Evolutionary conservation across 1,284 basidiomycete species (phyloP).

Genomic region (Ganoderma boninense): DNA sequence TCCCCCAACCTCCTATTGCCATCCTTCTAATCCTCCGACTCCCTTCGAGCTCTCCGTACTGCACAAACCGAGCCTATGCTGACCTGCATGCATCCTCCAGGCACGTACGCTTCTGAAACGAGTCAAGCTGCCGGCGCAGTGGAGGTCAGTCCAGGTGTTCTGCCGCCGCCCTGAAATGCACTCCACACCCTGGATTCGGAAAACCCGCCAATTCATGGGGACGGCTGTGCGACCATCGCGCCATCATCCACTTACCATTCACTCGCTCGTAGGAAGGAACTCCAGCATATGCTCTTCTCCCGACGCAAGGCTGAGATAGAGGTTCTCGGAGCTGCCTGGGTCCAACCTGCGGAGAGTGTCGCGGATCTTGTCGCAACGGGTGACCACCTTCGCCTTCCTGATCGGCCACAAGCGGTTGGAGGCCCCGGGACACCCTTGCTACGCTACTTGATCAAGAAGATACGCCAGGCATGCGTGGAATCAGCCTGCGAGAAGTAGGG

Average conservation of each 20-base stretch:
- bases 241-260: background rate
- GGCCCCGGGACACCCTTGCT: conserved; percentile 33
- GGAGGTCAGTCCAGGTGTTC: conserved; percentile 64
- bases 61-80: conserved; percentile 6
- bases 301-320: conserved; percentile 92
- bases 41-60: background rate
- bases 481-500: background rate
- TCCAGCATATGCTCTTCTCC: conserved; percentile 79
- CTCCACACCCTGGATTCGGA: background rate
- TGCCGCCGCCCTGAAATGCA: background rate
- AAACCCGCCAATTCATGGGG: background rate
- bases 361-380: conserved; percentile 15
- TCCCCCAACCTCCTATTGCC: background rate
- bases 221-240: background rate
- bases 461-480: conserved; percentile 27
- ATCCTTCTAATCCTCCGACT: conserved; percentile 2
- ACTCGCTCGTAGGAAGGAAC: conserved; percentile 65
- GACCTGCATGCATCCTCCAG: conserved; percentile 47
- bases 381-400: background rate
- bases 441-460: conserved; percentile 39
- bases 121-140: conserved; percentile 61
- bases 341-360: conserved; percentile 10
- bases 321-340: conserved; percentile 54
- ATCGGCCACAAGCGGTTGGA: conserved; percentile 15
- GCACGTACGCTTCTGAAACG: conserved; percentile 72